phyloP scores from a whole-genome alignment of 2,329 filamentous ascomycete genomes.

The Periglandula ipomoeae region DNA sequence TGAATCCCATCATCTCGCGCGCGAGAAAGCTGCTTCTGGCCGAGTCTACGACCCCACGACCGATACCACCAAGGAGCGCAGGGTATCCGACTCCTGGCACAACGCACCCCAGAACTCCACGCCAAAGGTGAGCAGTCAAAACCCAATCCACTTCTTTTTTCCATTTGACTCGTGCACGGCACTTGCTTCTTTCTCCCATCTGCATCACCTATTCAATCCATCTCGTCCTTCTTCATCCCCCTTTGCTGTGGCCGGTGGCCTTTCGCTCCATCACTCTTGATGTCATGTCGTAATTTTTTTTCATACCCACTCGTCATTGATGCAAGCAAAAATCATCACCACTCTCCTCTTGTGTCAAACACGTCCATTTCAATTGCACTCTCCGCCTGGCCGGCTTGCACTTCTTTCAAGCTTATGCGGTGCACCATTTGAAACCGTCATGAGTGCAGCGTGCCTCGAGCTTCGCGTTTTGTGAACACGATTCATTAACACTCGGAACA shows the following conservation, averaged over 20 bases:
- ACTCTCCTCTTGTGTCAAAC: neutral
- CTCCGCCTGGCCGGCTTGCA: too few species aligned
- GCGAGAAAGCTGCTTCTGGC: constrained; percentile 31
- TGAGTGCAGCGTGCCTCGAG: neutral
- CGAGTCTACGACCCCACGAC: constrained; percentile 47
- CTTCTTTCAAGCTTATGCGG: neutral
- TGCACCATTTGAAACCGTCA: neutral
- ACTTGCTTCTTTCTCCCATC: constrained; percentile 8
- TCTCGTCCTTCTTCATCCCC: neutral
- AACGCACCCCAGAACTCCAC: constrained; percentile 32
- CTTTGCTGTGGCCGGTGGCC: neutral
- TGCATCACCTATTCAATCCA: neutral
- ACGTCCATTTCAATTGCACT: neutral
- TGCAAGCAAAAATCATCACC: neutral
- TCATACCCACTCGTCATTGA: neutral
- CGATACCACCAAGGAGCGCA: constrained; percentile 39
- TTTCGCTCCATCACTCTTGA: neutral
- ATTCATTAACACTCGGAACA: neutral
- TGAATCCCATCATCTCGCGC: constrained; percentile 20
- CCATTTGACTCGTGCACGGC: constrained; percentile 12
- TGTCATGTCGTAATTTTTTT: neutral
- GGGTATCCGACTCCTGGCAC: constrained; percentile 39
- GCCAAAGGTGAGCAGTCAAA: constrained; percentile 35
- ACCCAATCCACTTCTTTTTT: constrained; percentile 19
- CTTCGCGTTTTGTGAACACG: neutral